Evolutionary conservation across 1,284 basidiomycete species (phyloP), one percentile per base, ranked within the genome.

Genomic region (Leccinum cinnamomeum): DNA sequence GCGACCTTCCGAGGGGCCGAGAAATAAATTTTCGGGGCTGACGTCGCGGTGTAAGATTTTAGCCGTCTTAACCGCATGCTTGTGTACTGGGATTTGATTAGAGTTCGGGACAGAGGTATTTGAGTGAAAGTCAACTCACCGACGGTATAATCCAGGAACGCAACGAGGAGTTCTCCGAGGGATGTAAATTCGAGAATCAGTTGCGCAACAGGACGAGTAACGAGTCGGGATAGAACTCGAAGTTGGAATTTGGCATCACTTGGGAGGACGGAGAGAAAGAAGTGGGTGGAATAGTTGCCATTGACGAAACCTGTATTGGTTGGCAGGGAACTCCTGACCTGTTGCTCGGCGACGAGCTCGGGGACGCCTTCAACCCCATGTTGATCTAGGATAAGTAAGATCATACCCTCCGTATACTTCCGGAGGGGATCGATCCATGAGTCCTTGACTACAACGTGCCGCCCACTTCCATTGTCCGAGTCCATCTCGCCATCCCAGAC

Each of bases 281-380:
- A 51, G 20, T 60, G 54, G 5, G 41, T 55, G 20, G 33, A 60
- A 0, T 48, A 16, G 10, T 50, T 57, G 20, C 37, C 20, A 39
- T 39, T 16, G 16, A 39, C 16, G 14, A 16, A 14, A 39, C 39
- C 39, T 48, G 44, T 10, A 48, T 48, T 48, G 8, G 11, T 20
- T 48, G 20, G n/a, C 10, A 48, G 44, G 44, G 44, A 20, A 5
- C 39, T 44, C 20, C 50, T 54, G 55, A 65, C 63, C 44, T 64
- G 64, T 30, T 55, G 8, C 23, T 65, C 46, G 1, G 11, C 10
- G 16, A 65, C 12, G 1, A 65, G 25, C 10, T 6, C 16, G 3
- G 57, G 64, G 1, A 65, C 23, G 5, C 64, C 63, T 59, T 61
- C 12, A 14, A 65, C 59, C 0, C 28, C n/a, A 20, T 48, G 44